These are phyloP conservation scores for Clonostachys solani DNA, from an alignment of 2,329 filamentous ascomycete genomes.

Conservation along the genomic window DNA sequence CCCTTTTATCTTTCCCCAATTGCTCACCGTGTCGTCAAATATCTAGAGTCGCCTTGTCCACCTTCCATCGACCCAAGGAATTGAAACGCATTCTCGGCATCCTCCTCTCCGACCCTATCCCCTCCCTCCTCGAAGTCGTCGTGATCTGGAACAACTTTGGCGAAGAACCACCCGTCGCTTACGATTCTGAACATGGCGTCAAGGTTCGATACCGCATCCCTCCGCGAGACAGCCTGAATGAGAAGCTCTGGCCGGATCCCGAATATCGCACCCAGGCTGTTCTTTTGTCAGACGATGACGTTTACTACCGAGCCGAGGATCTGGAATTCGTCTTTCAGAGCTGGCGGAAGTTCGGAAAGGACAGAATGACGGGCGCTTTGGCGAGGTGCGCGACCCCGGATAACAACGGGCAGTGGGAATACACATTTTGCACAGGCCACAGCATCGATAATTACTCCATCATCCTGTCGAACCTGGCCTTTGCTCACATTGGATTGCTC, in stretches of 20 bases:
- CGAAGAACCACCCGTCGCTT: slow-evolving; percentile 10
- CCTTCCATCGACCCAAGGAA: slow-evolving; percentile 15
- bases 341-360: slow-evolving; percentile 29
- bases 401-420: slow-evolving; percentile 17
- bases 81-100: slow-evolving; percentile 13
- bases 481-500: slow-evolving; percentile 29
- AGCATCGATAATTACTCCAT: slow-evolving; percentile 23
- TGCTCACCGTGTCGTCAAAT: neutral
- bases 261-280: slow-evolving; percentile 30
- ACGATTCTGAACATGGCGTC: slow-evolving; percentile 12
- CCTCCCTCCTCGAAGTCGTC: slow-evolving; percentile 18
- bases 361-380: slow-evolving; percentile 27
- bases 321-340: slow-evolving; percentile 34
- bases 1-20: neutral
- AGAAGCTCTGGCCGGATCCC: slow-evolving; percentile 25
- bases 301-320: slow-evolving; percentile 29
- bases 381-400: slow-evolving; percentile 23
- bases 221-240: slow-evolving; percentile 14
- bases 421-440: slow-evolving; percentile 21
- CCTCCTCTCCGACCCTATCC: slow-evolving; percentile 11
- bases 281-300: slow-evolving; percentile 33
- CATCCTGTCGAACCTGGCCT: slow-evolving; percentile 29
- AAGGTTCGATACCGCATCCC: slow-evolving; percentile 15
- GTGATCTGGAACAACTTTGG: slow-evolving; percentile 19
- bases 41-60: slow-evolving; percentile 15